These are phyloP conservation scores for Kwoniella mangroviensis DNA, from an alignment of 768 basidiomycete species.

Conservation along the genomic window DNA sequence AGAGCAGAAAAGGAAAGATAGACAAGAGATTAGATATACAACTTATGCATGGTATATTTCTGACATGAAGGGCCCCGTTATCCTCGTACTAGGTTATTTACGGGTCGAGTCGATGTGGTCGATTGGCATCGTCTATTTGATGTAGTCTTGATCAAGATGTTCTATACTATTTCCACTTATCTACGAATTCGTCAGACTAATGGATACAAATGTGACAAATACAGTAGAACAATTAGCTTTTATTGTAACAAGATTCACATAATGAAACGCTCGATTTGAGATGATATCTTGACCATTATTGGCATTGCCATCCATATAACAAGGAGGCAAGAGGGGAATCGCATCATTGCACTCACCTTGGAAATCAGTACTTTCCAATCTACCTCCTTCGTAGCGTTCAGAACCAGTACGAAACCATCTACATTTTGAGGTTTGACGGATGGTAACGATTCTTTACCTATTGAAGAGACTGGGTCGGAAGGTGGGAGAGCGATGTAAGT, in stretches of 20 bases:
- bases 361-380: slow-evolving; percentile 33
- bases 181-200: neutral
- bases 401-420: slow-evolving; percentile 33
- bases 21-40: slow-evolving; percentile 7
- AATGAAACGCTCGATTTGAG: no score
- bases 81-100: no score
- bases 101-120: no score
- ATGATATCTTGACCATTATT: no score
- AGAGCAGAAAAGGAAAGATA: neutral
- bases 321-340: no score
- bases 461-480: slow-evolving; percentile 7
- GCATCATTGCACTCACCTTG: slow-evolving; percentile 29
- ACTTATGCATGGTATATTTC: slow-evolving; percentile 8
- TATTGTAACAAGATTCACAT: no score
- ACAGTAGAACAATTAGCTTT: no score
- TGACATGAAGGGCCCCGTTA: no score
- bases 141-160: no score
- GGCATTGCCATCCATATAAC: no score
- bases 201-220: neutral
- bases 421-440: slow-evolving; percentile 21
- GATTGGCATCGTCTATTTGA: no score
- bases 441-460: slow-evolving; percentile 25
- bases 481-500: slow-evolving; percentile 31
- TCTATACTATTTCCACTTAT: neutral
- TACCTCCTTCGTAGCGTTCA: slow-evolving; percentile 35